Evolutionary conservation across 768 basidiomycete genomes (phyloP), one percentile per base, ranked within the genome.

Genomic region (Trametes meyenii): DNA sequence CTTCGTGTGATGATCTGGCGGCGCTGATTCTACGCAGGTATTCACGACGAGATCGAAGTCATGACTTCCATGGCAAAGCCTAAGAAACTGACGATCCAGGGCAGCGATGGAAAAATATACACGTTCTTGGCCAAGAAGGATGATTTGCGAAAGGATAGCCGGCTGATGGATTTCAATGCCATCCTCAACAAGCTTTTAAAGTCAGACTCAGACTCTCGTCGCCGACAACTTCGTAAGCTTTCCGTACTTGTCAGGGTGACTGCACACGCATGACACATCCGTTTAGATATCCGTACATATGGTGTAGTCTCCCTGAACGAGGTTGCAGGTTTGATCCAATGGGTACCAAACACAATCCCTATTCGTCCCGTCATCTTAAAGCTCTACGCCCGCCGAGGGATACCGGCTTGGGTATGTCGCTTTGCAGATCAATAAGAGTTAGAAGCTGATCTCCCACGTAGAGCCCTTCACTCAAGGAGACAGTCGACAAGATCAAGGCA

Each of bases 271-370:
- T n/a, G 11, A 8, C 8, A 44, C 45, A 43, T 26, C 11, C 58
- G 14, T 13, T 3, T 62, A 96, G 96, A 90, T 71, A 94, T 99
- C 60, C 87, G 96, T 24, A 98, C 97, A 2, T 99, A 98, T 70
- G 92, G 94, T n/a, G 94, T 98, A n/a, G 89, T 97, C 26, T 93
- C 96, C 5, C 81, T 99, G 63, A 98, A 97, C 70, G 96, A 98
- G 67, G 94, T 96, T 66, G 98, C 96, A 69, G 97, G 97, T 0
- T 86, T 98, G 50, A 94, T 98, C 58, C 94, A 99, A 85, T 99
- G 97, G 97, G 97, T 99, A 3, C 92, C 90, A 0, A 90, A 98
- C 71, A 97, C 96, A 1, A 81, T 85, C 26, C 90, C 94, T 0
- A 75, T 98, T 39, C 88, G 96, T 29, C 82, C 84, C 0, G 83